Conservation (phyloP, 176 grass and related monocot genomes). For the Aegilops longissima region DNA sequence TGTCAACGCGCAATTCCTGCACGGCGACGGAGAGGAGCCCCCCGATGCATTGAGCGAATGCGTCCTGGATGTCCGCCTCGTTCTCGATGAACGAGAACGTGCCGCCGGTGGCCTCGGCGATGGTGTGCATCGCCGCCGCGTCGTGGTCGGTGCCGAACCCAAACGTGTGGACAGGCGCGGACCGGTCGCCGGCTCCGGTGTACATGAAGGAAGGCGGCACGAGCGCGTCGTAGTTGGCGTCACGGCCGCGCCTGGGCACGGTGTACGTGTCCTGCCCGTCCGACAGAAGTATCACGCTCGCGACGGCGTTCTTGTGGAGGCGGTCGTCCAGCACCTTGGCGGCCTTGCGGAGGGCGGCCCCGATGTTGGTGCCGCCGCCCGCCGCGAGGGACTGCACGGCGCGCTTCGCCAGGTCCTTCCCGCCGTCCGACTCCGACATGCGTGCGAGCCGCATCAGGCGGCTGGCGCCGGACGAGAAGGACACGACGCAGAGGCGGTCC, state of each 20-base stretch:
- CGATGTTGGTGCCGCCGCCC: slow-evolving; percentile 77
- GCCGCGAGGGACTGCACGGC: slow-evolving; percentile 65
- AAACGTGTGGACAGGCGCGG: slow-evolving; percentile 65
- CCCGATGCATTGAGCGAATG: slow-evolving; percentile 76
- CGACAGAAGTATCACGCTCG: slow-evolving; percentile 78
- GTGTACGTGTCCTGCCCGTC: slow-evolving; percentile 86
- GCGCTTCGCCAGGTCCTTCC: slow-evolving; percentile 46
- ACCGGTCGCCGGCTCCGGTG: background rate
- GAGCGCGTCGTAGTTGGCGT: slow-evolving; percentile 50
- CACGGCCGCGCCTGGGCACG: slow-evolving; percentile 10
- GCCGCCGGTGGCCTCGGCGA: slow-evolving; percentile 61
- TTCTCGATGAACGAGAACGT: slow-evolving; percentile 90
- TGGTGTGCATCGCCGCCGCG: slow-evolving; percentile 70
- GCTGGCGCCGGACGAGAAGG: slow-evolving; percentile 62
- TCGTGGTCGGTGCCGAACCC: slow-evolving; percentile 84
- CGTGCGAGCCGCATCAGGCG: slow-evolving; percentile 48
- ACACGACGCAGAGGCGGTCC: slow-evolving; percentile 76
- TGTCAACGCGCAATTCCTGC: slow-evolving; percentile 48
- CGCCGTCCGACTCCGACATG: slow-evolving; percentile 47
- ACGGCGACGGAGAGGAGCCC: slow-evolving; percentile 64
- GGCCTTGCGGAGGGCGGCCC: slow-evolving; percentile 52
- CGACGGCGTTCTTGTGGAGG: slow-evolving; percentile 48
- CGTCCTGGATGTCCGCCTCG: slow-evolving; percentile 57
- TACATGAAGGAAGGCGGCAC: slow-evolving; percentile 49
- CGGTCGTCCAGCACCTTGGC: slow-evolving; percentile 76